Base-by-base conservation (phyloP, 768 basidiomycete species). In the Trametes coccinea region DNA sequence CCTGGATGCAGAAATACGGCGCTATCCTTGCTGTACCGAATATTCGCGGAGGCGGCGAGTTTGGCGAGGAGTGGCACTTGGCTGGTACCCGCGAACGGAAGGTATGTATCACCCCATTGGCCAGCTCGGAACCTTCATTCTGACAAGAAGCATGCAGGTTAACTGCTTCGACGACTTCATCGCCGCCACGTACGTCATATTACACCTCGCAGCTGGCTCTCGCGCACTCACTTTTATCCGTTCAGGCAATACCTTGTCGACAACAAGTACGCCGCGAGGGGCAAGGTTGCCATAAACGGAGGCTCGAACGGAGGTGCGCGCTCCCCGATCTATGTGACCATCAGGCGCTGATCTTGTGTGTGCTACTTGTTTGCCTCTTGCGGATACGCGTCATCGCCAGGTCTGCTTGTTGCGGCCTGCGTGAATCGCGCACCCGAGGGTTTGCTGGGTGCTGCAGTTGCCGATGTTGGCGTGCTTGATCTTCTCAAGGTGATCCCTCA, bases 161-260 rank as follows among this genome's bases (percentile, higher is more conserved):
- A 92, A 91, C 59, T 85, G 85, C 56, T 93, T 91, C 67, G 79
- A 93, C 67, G 92, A 94, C 71, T 93, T 93, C 74, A 88, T 90
- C 64, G 84, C 88, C 6, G 90, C 89, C 33, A 85, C 87, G 90
- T 90, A 76, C 67, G 85, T 74, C 49, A 22, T 44, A 8, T 6
- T 41, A 2, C 43, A 2, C n/a, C 16, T 56, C 27, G 44, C 31
- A 5, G 30, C 10, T 45, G 31, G 34, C 3, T 14, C 63, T 30
- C 53, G 7, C 34, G 6, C 4, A 46, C 46, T 55, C 31, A 43
- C 30, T 53, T 30, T 22, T 17, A 0, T 47, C 5, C 43, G 29
- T 68, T 40, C 60, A 92, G 89, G 22, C 78, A 91, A 69, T 86
- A 83, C 70, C 82, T 93, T 33, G 83, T 90, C n/a, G 76, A 86